These are phyloP conservation scores for Platanus orientalis DNA, from an alignment of 164 flowering plant genomes.

Conservation along the genomic window DNA sequence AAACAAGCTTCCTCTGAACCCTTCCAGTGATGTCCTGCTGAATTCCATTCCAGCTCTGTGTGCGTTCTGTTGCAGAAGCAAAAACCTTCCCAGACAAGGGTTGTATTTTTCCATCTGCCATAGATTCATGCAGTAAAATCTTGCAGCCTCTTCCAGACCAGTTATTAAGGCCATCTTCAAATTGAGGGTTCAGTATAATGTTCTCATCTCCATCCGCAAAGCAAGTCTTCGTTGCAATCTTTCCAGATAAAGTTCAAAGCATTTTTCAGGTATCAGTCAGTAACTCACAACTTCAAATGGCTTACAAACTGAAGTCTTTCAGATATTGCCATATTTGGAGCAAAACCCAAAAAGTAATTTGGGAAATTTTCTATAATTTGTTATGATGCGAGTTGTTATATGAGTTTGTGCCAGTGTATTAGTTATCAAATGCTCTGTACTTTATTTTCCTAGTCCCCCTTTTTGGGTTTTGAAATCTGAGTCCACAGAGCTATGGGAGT, in stretches of 20 bases:
- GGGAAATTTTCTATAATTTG: background rate
- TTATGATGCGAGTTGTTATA: background rate
- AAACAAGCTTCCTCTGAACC: slow-evolving; percentile 25
- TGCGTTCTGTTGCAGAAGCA: background rate
- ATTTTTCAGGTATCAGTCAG: background rate
- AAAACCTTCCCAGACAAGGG: slow-evolving; percentile 12
- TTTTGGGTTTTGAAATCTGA: no score
- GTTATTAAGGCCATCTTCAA: slow-evolving; percentile 41
- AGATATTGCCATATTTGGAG: background rate
- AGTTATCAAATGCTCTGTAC: no score
- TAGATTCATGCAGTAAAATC: slow-evolving; percentile 33
- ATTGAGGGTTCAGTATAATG: slow-evolving; percentile 39
- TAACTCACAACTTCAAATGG: background rate
- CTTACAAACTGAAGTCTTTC: background rate
- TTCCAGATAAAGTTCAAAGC: background rate
- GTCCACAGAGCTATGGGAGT: no score
- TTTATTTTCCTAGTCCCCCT: no score
- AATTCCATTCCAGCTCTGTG: no score
- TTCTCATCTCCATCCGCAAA: slow-evolving; percentile 24
- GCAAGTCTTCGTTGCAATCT: slow-evolving; percentile 15
- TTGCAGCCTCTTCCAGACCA: slow-evolving; percentile 55
- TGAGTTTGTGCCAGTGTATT: background rate
- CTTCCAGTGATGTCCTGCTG: no score
- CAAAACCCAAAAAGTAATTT: background rate
- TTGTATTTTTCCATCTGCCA: slow-evolving; percentile 41